phyloP scores from a whole-genome alignment of 1,139 yeast species.

The Lodderomyces elongisporus region DNA sequence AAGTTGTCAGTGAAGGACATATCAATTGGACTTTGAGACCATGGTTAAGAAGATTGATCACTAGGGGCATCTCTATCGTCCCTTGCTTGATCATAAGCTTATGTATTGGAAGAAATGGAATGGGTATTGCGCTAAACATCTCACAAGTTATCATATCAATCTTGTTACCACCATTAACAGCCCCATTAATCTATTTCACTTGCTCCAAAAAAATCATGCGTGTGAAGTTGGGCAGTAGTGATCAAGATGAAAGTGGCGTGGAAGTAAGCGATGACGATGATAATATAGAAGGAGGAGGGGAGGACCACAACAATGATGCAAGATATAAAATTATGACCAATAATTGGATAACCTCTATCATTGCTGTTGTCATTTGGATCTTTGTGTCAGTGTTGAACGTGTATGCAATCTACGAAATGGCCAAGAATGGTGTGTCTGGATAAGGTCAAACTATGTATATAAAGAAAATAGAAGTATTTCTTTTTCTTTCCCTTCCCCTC shows the following conservation, averaged over 20 bases:
- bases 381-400: conserved; percentile 61
- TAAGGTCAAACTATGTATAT: too few relatives aligned
- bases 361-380: conserved; percentile 54
- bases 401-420: conserved; percentile 65
- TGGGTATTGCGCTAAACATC: conserved; percentile 61
- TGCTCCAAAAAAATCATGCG: conserved; percentile 59
- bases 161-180: conserved; percentile 67
- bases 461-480: too few relatives aligned
- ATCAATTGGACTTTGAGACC: conserved; percentile 71
- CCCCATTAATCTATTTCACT: conserved; percentile 75
- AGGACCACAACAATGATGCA: conserved; percentile 7
- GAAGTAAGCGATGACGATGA: conserved; percentile 8
- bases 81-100: conserved; percentile 66
- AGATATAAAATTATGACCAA: conserved; percentile 52
- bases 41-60: conserved; percentile 69
- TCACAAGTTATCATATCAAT: conserved; percentile 74
- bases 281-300: too few relatives aligned
- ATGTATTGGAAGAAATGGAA: conserved; percentile 60
- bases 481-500: too few relatives aligned
- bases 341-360: conserved; percentile 49
- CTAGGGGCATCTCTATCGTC: conserved; percentile 64
- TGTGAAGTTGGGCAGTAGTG: conserved; percentile 28
- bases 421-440: conserved; percentile 34
- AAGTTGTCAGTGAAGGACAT: conserved; percentile 80
- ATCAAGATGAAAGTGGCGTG: conserved; percentile 9